Conservation (phyloP, 2,329 filamentous ascomycete species). For the Phoma sp. region DNA sequence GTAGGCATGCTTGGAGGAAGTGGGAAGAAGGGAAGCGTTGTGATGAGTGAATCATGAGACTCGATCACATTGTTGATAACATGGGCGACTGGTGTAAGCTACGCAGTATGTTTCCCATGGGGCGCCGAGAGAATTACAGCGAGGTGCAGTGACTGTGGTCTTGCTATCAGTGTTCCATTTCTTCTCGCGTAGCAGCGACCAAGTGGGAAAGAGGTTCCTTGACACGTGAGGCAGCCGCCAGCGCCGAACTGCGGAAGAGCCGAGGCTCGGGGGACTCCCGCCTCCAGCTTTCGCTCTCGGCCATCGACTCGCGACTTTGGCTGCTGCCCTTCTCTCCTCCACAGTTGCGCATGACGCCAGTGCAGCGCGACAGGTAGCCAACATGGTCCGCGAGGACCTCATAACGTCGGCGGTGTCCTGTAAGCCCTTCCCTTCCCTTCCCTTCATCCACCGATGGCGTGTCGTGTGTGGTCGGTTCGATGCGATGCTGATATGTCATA, state of each 20-base stretch:
- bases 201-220: slow-evolving; percentile 15
- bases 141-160: background rate
- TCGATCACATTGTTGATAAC: too few relatives aligned
- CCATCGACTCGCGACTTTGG: slow-evolving; percentile 8
- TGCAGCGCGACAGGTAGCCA: slow-evolving; percentile 49
- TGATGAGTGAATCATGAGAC: too few relatives aligned
- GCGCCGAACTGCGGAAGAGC: slow-evolving; percentile 15
- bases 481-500: slow-evolving; percentile 47
- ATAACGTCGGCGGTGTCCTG: slow-evolving; percentile 75
- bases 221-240: slow-evolving; percentile 12
- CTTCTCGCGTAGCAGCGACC: slow-evolving; percentile 4
- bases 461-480: too few relatives aligned
- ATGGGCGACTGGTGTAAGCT: too few relatives aligned
- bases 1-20: too few relatives aligned
- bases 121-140: too few relatives aligned
- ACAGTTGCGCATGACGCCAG: slow-evolving; percentile 12
- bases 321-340: slow-evolving; percentile 1
- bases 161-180: background rate
- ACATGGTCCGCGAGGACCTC: slow-evolving; percentile 92
- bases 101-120: too few relatives aligned
- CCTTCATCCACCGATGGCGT: background rate
- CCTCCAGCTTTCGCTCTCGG: slow-evolving; percentile 12
- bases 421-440: slow-evolving; percentile 48
- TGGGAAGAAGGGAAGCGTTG: too few relatives aligned
- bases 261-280: slow-evolving; percentile 12